Percentiles rank a stretch among this genome's conserved stretches.
Conservation (phyloP, 2,329 filamentous ascomycete species). For the Aspergillus versicolor region DNA sequence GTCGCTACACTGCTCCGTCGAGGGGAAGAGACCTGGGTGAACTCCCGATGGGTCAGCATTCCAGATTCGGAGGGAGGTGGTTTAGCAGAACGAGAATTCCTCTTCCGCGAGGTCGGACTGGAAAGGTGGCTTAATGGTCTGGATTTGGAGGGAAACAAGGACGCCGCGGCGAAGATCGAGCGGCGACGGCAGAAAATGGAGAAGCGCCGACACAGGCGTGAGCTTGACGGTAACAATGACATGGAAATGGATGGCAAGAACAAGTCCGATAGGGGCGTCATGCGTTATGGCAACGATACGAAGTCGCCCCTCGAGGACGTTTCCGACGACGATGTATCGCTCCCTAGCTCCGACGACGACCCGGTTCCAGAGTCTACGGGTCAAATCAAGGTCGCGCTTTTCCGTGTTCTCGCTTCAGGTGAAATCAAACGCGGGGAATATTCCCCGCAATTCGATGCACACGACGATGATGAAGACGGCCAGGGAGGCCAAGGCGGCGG, state of each 20-base stretch:
- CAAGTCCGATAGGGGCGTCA: constrained; percentile 54
- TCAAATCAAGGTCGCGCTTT: constrained; percentile 97
- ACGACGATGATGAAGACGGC: constrained; percentile 84
- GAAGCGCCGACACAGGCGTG: constrained; percentile 77
- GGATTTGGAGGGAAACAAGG: constrained; percentile 89
- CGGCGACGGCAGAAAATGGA: constrained; percentile 68
- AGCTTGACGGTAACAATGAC: constrained; percentile 55
- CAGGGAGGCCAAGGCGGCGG: constrained; percentile 55
- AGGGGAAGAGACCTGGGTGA: constrained; percentile 98
- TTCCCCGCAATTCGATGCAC: constrained; percentile 93
- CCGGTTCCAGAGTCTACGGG: constrained; percentile 87
- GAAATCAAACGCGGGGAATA: constrained; percentile 99
- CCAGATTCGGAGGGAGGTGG: constrained; percentile 89
- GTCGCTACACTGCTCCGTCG: constrained; percentile 89
- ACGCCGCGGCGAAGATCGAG: constrained; percentile 78
- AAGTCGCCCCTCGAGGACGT: constrained; percentile 71
- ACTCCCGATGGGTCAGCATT: constrained; percentile 95
- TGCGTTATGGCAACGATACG: constrained; percentile 78
- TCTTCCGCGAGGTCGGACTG: constrained; percentile 94
- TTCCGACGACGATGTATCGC: constrained; percentile 66
- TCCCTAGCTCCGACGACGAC: constrained; percentile 78
- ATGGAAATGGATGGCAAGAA: constrained; percentile 39
- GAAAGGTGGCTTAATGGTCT: constrained; percentile 96
- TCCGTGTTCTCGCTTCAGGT: constrained; percentile 89
- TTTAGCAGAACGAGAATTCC: constrained; percentile 90